Conservation (phyloP, 495 filamentous ascomycete genomes). For the Podospora australis region DNA sequence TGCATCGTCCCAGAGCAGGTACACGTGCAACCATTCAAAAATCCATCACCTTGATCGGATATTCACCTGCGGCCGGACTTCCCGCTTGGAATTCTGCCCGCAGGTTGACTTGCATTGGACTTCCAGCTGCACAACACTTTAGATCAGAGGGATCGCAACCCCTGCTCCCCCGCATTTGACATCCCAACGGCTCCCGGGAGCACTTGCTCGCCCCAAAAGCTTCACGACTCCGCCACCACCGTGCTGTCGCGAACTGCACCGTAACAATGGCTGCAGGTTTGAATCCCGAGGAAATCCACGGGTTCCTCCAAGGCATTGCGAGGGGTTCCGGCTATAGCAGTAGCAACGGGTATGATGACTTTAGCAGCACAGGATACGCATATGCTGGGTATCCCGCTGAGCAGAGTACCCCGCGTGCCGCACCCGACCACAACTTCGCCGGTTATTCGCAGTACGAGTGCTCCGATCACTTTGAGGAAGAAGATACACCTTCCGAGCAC, state of each 20-base stretch:
- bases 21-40: too few relatives aligned
- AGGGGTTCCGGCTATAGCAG: too few relatives aligned
- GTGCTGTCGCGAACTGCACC: neutral
- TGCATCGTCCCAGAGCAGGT: too few relatives aligned
- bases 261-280: neutral
- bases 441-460: neutral
- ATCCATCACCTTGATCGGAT: too few relatives aligned
- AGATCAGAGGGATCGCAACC: neutral
- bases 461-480: neutral
- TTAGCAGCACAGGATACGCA: too few relatives aligned
- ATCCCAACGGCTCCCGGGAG: neutral
- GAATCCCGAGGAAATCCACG: constrained; percentile 6
- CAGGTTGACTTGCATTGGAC: neutral
- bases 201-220: neutral
- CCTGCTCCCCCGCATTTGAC: neutral
- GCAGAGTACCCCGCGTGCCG: too few relatives aligned
- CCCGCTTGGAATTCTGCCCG: neutral
- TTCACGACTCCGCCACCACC: neutral
- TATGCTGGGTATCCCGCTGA: too few relatives aligned
- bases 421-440: neutral
- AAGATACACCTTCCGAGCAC: too few relatives aligned
- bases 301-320: neutral
- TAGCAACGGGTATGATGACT: too few relatives aligned
- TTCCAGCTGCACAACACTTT: too few relatives aligned
- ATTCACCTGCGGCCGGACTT: neutral